phyloP scores from a whole-genome alignment of 257 asterid species.

The Ehretia macrophylla region DNA sequence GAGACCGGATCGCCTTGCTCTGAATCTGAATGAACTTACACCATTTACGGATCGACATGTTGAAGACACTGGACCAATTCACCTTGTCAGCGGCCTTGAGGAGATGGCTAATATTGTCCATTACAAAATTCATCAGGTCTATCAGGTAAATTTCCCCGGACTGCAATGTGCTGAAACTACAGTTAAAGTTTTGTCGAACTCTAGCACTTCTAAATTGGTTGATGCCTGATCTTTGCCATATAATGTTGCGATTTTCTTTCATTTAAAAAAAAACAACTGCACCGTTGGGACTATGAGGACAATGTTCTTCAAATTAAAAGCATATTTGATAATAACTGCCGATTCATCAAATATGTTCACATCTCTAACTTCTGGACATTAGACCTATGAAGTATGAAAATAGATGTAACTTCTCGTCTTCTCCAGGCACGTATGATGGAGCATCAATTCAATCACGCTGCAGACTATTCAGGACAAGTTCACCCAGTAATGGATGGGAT shows the following conservation, averaged over 20 bases:
- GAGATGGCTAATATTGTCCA: conserved; percentile 82
- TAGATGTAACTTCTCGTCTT: neutral
- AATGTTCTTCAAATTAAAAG: too few relatives aligned
- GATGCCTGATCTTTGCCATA: neutral
- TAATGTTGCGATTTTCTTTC: neutral
- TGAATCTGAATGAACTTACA: conserved; percentile 61
- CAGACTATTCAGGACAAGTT: conserved; percentile 36
- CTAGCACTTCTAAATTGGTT: neutral
- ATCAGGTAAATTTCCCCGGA: conserved; percentile 50
- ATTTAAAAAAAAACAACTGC: too few relatives aligned
- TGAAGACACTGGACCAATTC: conserved; percentile 59
- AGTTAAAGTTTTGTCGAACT: neutral
- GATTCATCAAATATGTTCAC: neutral
- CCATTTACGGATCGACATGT: conserved; percentile 72
- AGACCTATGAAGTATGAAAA: neutral
- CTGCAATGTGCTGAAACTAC: neutral
- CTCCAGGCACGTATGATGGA: conserved; percentile 51
- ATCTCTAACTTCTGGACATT: neutral
- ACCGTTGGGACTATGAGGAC: too few relatives aligned
- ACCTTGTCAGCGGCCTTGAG: conserved; percentile 59
- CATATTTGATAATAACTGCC: too few relatives aligned
- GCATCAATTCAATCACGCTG: conserved; percentile 31
- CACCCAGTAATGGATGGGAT: conserved; percentile 21
- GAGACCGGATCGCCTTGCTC: conserved; percentile 75
- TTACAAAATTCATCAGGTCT: conserved; percentile 64